These are phyloP conservation scores for Euphorbia pulcherrima DNA, from an alignment of 345 rosid species.

Conservation along the genomic window DNA sequence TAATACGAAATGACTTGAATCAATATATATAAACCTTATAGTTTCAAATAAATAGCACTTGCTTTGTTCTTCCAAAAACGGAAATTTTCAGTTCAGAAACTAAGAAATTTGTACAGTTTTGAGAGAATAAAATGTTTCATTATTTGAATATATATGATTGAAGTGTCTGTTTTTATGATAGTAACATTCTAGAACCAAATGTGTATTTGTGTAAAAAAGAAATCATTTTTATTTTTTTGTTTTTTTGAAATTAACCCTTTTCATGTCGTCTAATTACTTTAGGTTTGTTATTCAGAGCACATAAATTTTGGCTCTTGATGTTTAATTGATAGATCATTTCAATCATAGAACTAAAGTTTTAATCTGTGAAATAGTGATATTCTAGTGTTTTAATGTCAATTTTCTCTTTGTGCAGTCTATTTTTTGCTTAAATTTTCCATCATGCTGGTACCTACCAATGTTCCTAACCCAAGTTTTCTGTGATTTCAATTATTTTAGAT, in stretches of 20 bases:
- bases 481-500: slow-evolving; percentile 39
- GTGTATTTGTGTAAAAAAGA: too few species aligned
- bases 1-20: not conserved
- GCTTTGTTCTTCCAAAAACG: not conserved
- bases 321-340: too few species aligned
- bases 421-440: not conserved
- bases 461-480: not conserved
- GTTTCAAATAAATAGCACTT: not conserved
- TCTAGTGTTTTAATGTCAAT: not conserved
- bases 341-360: not conserved
- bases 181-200: not conserved
- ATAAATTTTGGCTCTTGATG: too few species aligned
- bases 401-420: not conserved
- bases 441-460: not conserved
- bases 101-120: not conserved
- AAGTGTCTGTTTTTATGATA: not conserved
- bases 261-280: too few species aligned
- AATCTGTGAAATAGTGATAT: not conserved
- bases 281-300: too few species aligned
- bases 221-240: too few species aligned
- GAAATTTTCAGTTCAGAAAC: not conserved
- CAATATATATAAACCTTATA: not conserved
- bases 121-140: not conserved
- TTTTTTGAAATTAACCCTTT: too few species aligned
- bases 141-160: not conserved